Conservation (phyloP, 768 basidiomycete species). For the Pilatotrama ljubarskyi region DNA sequence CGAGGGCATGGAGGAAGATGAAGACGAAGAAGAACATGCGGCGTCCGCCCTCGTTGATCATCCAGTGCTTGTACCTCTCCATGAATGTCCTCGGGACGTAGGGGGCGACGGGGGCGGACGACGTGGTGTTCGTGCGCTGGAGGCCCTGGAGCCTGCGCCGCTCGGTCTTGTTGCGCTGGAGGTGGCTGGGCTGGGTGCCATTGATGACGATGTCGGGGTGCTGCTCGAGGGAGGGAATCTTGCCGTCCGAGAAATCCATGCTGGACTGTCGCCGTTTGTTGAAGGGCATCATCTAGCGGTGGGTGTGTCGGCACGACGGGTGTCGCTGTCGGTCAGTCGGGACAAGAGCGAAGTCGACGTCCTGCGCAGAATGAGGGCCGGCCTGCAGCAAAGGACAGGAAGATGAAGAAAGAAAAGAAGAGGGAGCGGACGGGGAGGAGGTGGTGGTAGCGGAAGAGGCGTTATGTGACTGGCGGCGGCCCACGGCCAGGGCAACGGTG, state of each 20-base stretch:
- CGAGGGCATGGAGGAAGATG: slow-evolving; percentile 79
- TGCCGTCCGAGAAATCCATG: slow-evolving; percentile 68
- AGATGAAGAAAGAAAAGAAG: slow-evolving; percentile 18
- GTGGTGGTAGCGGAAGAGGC: slow-evolving; percentile 17
- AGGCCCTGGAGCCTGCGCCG: slow-evolving; percentile 81
- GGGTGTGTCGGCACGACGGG: not conserved
- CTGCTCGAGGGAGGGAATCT: slow-evolving; percentile 46
- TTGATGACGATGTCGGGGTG: slow-evolving; percentile 43
- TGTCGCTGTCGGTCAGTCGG: not conserved
- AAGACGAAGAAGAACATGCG: slow-evolving; percentile 79
- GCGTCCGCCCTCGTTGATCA: slow-evolving; percentile 89
- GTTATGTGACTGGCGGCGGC: slow-evolving; percentile 22
- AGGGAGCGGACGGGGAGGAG: slow-evolving; percentile 12
- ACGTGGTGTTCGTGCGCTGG: slow-evolving; percentile 56
- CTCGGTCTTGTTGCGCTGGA: slow-evolving; percentile 88
- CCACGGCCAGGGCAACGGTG: not conserved
- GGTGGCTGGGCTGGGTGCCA: slow-evolving; percentile 43
- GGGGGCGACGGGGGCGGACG: slow-evolving; percentile 29
- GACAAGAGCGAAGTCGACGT: slow-evolving; percentile 25
- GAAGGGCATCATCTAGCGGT: slow-evolving; percentile 30
- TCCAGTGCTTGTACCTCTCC: slow-evolving; percentile 71
- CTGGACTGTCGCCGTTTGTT: slow-evolving; percentile 52
- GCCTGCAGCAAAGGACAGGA: slow-evolving; percentile 40
- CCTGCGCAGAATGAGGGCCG: slow-evolving; percentile 43
- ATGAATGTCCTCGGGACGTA: slow-evolving; percentile 41